Evolutionary conservation across 2,329 filamentous ascomycete genomes (phyloP), one percentile per base, ranked within the genome.

Genomic region (Aspergillus felis): DNA sequence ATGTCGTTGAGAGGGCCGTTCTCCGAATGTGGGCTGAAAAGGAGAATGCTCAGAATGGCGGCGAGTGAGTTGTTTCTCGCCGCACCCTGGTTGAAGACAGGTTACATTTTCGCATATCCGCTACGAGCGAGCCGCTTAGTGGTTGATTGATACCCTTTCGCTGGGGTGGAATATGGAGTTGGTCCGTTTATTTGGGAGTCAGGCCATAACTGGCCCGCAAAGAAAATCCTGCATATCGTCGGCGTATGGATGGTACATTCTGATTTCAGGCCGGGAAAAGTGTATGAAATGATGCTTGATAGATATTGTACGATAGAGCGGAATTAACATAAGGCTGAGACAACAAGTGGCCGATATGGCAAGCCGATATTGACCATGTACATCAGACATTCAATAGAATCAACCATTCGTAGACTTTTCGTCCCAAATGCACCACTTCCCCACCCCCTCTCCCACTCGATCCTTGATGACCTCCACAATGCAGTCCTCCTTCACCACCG

Each of bases 1-100:
- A 71, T 8, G 68, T 79, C 35, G 73, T 73, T n/a, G 76, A 78
- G 56, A 67, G 77, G 44, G 74, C 76, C n/a, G 73, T 78, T 52
- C 65, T 80, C 47, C 67, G 76, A 47, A 72, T 72, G 59, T 75
- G 75, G 67, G 74, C 74, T 53, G 69, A 73, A 53, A 66, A 59
- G 53, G 69, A 70, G 41, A 69, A 68, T 48, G 57, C 60, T 20
- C 63, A 64, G 52, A 54, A 59, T 54, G 57, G 61, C 35, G 48
- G 61, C 46, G 42, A 55, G 38, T 66, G 50, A 56, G n/a, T 29
- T 35, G 14, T 52, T 48, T 8, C 9, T 9, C 7, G n/a, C 41
- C 41, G n/a, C n/a, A 17, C 14, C 32, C 14, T 17, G 32, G 22
- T 2, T 4, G 42, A 14, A 22, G 42, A n/a, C 7, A 46, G n/a